phyloP scores from a whole-genome alignment of 169 alveolate species.

The Neospora caninum region DNA sequence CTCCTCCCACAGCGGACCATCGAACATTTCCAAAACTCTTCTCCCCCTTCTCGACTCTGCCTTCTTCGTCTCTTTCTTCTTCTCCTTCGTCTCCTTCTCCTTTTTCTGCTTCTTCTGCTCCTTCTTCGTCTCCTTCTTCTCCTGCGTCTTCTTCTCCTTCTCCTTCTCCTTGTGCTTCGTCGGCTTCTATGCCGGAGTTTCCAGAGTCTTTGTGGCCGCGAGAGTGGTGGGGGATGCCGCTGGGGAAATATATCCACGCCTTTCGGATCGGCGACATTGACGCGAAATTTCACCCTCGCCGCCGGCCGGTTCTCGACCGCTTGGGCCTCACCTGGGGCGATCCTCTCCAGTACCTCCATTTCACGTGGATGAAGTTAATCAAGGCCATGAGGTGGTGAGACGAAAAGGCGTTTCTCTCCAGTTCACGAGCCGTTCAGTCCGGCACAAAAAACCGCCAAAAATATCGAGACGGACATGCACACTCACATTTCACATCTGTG shows the following conservation, averaged over 20 bases:
- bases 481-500: too few relatives aligned
- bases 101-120: not conserved
- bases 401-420: not conserved
- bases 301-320: slow-evolving; percentile 75
- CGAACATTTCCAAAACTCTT: not conserved
- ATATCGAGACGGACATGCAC: too few relatives aligned
- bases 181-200: not conserved
- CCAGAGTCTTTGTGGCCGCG: slow-evolving; percentile 71
- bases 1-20: not conserved
- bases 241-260: slow-evolving; percentile 73
- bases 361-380: slow-evolving; percentile 77
- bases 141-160: not conserved
- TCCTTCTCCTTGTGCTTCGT: not conserved
- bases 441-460: not conserved
- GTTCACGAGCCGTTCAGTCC: not conserved
- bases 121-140: not conserved
- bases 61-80: slow-evolving; percentile 9
- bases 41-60: not conserved
- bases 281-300: slow-evolving; percentile 76
- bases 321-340: slow-evolving; percentile 78
- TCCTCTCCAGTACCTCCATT: slow-evolving; percentile 72
- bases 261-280: slow-evolving; percentile 77
- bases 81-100: not conserved
- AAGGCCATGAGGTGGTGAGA: slow-evolving; percentile 75
- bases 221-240: slow-evolving; percentile 76